phyloP scores from a whole-genome alignment of 1,284 basidiomycete species.

The Coniophora puteana region DNA sequence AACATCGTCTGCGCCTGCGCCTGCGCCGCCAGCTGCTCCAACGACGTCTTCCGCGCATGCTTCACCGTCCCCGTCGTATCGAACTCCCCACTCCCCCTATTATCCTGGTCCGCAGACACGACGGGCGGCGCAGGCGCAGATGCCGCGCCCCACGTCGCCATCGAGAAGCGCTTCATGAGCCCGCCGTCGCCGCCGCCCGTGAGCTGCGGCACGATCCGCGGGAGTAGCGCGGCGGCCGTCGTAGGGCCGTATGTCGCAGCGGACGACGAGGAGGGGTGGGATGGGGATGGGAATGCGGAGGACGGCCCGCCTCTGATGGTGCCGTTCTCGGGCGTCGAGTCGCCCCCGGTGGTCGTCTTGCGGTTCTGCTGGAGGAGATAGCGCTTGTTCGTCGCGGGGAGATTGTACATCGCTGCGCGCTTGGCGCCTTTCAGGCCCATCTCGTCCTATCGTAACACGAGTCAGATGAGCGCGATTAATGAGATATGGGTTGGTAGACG shows the following conservation, averaged over 20 bases:
- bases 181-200: slow-evolving; percentile 68
- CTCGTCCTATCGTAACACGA: slow-evolving; percentile 48
- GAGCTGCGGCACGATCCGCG: slow-evolving; percentile 61
- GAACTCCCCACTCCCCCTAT: slow-evolving; percentile 37
- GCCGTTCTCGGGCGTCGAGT: slow-evolving; percentile 19
- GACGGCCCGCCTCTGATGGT: slow-evolving; percentile 6
- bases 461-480: not conserved
- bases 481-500: slow-evolving; percentile 21
- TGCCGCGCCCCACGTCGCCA: slow-evolving; percentile 57
- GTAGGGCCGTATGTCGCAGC: slow-evolving; percentile 60
- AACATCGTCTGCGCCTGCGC: too few relatives aligned
- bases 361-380: slow-evolving; percentile 62
- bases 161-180: slow-evolving; percentile 72
- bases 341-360: slow-evolving; percentile 31
- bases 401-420: slow-evolving; percentile 60
- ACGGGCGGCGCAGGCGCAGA: slow-evolving; percentile 30
- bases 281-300: slow-evolving; percentile 19
- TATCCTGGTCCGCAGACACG: slow-evolving; percentile 27
- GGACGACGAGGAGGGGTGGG: slow-evolving; percentile 30
- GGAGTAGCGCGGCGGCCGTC: slow-evolving; percentile 49
- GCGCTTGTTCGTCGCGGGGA: slow-evolving; percentile 65
- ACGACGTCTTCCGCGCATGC: slow-evolving; percentile 11
- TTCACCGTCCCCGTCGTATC: slow-evolving; percentile 19
- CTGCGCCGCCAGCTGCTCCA: slow-evolving; percentile 32
- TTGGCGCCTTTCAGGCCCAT: slow-evolving; percentile 71